Conservation (phyloP, 306 rosid species). For the Rosa rugosa region DNA sequence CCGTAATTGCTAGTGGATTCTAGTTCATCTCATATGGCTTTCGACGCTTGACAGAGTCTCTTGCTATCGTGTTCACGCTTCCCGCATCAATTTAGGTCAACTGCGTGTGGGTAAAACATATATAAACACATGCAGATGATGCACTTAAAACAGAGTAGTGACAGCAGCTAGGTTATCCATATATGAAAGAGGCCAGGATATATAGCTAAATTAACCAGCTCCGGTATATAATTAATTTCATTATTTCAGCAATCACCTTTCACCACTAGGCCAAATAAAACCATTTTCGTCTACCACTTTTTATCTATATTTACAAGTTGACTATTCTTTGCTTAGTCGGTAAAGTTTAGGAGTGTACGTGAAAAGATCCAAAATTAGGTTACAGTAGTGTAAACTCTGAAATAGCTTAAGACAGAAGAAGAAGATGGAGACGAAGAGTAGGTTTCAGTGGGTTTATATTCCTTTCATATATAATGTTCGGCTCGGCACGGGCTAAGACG, state of each 20-base stretch:
- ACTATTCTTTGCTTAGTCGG: background rate
- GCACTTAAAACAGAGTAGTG: background rate
- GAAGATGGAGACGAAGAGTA: background rate
- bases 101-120: background rate
- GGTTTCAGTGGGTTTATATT: background rate
- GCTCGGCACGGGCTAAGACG: background rate
- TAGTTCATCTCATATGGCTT: no score
- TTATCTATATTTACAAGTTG: background rate
- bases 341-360: background rate
- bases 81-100: background rate
- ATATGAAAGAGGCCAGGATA: no score
- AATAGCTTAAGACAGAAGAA: background rate
- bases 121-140: background rate
- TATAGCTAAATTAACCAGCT: no score
- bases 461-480: background rate
- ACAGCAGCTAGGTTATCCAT: no score
- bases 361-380: background rate
- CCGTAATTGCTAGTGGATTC: no score
- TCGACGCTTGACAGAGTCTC: no score
- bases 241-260: background rate
- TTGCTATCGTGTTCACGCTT: no score
- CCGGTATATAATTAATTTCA: no score
- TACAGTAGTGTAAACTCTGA: background rate
- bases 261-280: conserved; percentile 5
- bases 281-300: background rate